These are phyloP conservation scores for Agroathelia rolfsii DNA, from an alignment of 1,284 basidiomycete species.

Conservation along the genomic window DNA sequence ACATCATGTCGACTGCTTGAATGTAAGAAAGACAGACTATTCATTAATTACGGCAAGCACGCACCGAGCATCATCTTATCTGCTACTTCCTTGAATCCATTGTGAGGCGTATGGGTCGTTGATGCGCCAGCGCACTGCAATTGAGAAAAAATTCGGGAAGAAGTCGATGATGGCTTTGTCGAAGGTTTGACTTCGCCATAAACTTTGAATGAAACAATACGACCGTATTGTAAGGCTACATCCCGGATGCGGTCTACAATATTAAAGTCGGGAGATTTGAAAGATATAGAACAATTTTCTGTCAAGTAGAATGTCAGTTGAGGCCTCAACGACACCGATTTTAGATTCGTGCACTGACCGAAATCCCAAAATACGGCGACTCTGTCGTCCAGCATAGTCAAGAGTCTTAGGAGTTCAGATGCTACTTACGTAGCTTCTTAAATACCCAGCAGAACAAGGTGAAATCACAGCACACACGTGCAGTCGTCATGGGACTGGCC, in stretches of 20 bases:
- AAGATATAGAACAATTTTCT: conserved; percentile 49
- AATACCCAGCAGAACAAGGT: too few relatives aligned
- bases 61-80: conserved; percentile 43
- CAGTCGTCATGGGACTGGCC: conserved; percentile 20
- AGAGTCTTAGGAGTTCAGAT: too few relatives aligned
- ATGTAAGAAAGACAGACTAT: conserved; percentile 4
- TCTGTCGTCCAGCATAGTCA: conserved; percentile 14
- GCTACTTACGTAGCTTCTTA: too few relatives aligned
- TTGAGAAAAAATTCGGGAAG: conserved; percentile 37
- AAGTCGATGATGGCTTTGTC: conserved; percentile 20
- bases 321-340: conserved; percentile 2
- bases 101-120: conserved; percentile 47
- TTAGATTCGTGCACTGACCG: conserved; percentile 26
- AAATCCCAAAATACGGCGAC: conserved; percentile 59
- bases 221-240: conserved; percentile 33
- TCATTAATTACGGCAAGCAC: conserved; percentile 9
- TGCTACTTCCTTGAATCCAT: conserved; percentile 42
- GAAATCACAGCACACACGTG: too few relatives aligned
- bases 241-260: conserved; percentile 33
- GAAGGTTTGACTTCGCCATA: conserved; percentile 43
- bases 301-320: conserved; percentile 3
- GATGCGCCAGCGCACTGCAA: conserved; percentile 52
- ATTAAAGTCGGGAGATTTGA: conserved; percentile 32
- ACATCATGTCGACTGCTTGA: conserved; percentile 45
- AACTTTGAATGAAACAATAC: conserved; percentile 38